Base-by-base conservation (phyloP, 441 rosid species). In the Isatis lusitanica region DNA sequence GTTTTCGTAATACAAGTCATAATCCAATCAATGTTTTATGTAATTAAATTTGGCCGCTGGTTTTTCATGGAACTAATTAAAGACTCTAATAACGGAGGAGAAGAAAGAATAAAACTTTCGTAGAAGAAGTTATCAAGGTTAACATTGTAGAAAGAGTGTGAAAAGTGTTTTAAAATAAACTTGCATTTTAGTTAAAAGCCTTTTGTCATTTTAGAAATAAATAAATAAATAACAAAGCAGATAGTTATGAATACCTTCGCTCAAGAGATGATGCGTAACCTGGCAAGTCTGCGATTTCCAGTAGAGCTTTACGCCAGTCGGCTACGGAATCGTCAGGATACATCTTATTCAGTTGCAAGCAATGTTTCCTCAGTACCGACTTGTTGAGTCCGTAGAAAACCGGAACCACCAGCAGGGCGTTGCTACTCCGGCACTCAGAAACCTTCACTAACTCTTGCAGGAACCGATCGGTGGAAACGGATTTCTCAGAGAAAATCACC, bases 401-500 rank as follows among this genome's bases (percentile, higher is more conserved):
- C 1, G 79, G 79, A 42, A 61, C 38, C 7, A 68, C 74, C 9
- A 15, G 28, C 3, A 31, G 16, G 3, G 39, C 26, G 4, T 18
- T 42, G 9, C 39, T 36, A 1, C 39, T 36, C 10, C 39, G 9
- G 7, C 67, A 17, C 36, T 48, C 12, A 0, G 1, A 6, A 12
- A 66, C 13, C 18, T 56, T 44, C 21, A 35, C 17, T 11, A 73
- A 9, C 3, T 64, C 71, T 0, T 64, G n/a, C 15, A 74, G 21
- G 16, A 62, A 74, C 3, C 5, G 5, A 8, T 8, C 28, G 58
- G 68, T 50, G 7, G 39, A 66, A 17, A 68, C 73, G 48, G 7
- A 74, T 28, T 31, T n/a, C 21, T 68, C 16, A 3, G 79, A 75
- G 0, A 75, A 62, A 51, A 75, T 50, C 35, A 65, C 70, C 35